Conservation (phyloP, 768 basidiomycete genomes). For the Boletus pseudopeckii region DNA sequence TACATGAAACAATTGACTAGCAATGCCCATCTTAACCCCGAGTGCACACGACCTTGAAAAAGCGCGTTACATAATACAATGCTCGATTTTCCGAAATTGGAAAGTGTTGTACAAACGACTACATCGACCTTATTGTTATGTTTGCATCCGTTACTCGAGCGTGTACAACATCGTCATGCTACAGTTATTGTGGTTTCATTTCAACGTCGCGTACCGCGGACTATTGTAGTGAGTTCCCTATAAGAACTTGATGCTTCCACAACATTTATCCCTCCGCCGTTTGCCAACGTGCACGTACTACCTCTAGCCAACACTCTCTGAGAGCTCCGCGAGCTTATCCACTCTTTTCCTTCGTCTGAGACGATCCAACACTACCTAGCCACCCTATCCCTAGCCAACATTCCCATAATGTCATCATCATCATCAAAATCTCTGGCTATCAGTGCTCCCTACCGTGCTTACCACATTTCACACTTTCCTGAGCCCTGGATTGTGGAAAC, state of each 20-base stretch:
- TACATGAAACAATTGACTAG: not conserved
- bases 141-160: not conserved
- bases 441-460: slow-evolving; percentile 10
- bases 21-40: not conserved
- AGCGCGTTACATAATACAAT: not conserved
- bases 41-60: too few species aligned
- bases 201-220: not conserved
- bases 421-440: not conserved
- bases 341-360: slow-evolving; percentile 27
- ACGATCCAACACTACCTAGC: slow-evolving; percentile 15
- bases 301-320: slow-evolving; percentile 19
- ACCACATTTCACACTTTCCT: slow-evolving; percentile 8
- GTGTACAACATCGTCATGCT: not conserved
- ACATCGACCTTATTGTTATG: slow-evolving; percentile 16
- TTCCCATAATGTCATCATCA: slow-evolving; percentile 5
- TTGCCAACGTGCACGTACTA: not conserved
- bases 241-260: slow-evolving; percentile 10
- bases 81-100: slow-evolving; percentile 12
- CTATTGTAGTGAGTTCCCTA: slow-evolving; percentile 19
- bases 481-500: slow-evolving; percentile 28
- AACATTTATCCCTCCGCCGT: not conserved
- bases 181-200: not conserved
- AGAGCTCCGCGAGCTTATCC: slow-evolving; percentile 20
- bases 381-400: not conserved
- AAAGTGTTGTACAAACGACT: slow-evolving; percentile 25